Evolutionary conservation across 768 basidiomycete species (phyloP).

Genomic region (Coprinopsis strossmayeri): DNA sequence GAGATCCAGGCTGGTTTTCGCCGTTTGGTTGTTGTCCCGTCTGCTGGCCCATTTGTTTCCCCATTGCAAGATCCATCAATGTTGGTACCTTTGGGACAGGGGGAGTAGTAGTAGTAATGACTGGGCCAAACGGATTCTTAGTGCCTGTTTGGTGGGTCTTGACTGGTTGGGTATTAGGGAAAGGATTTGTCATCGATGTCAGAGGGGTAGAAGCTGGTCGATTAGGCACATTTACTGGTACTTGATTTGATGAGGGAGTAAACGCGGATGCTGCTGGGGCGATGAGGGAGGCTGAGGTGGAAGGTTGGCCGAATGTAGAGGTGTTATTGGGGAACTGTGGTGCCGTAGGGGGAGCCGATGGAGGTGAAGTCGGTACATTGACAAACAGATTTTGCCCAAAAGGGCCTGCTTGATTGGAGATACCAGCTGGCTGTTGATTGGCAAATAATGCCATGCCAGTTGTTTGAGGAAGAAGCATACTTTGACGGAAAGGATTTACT

Average conservation of each 20-base stretch:
- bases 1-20: slow-evolving; percentile 17
- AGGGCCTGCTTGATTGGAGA: slow-evolving; percentile 14
- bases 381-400: slow-evolving; percentile 12
- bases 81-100: slow-evolving; percentile 71
- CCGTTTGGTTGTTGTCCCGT: slow-evolving; percentile 13
- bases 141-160: slow-evolving; percentile 90
- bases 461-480: slow-evolving; percentile 57
- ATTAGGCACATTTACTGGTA: slow-evolving; percentile 31
- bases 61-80: slow-evolving; percentile 70
- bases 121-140: slow-evolving; percentile 89
- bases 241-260: slow-evolving; percentile 12
- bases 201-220: slow-evolving; percentile 75
- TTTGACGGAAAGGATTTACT: slow-evolving; percentile 81
- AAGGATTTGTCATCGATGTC: slow-evolving; percentile 31
- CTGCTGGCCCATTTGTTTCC: slow-evolving; percentile 19
- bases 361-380: background rate
- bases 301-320: background rate
- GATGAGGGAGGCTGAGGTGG: slow-evolving; percentile 4
- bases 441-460: slow-evolving; percentile 50
- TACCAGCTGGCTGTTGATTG: slow-evolving; percentile 13
- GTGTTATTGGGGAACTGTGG: background rate
- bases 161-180: slow-evolving; percentile 54
- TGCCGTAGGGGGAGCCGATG: slow-evolving; percentile 6
- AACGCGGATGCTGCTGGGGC: slow-evolving; percentile 19
- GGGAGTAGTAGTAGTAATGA: slow-evolving; percentile 51